These are phyloP conservation scores for Brassica carinata DNA, from an alignment of 345 rosid genomes.

Conservation along the genomic window DNA sequence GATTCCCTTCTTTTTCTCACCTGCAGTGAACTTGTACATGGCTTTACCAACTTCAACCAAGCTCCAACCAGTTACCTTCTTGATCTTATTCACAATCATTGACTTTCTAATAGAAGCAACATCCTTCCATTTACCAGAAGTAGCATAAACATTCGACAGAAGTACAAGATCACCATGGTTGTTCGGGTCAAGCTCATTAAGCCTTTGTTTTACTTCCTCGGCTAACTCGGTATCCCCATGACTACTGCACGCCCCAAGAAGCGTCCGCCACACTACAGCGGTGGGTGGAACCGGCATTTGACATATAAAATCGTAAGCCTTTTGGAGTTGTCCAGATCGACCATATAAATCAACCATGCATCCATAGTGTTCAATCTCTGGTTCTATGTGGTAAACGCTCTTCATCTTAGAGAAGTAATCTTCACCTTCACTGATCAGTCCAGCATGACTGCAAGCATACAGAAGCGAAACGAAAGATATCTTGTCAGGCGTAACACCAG, in stretches of 20 bases:
- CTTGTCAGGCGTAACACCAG: slow-evolving; percentile 49
- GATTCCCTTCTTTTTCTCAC: slow-evolving; percentile 23
- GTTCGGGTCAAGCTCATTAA: slow-evolving; percentile 51
- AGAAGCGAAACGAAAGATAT: slow-evolving; percentile 56
- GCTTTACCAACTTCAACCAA: slow-evolving; percentile 45
- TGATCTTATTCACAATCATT: slow-evolving; percentile 42
- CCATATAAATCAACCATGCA: slow-evolving; percentile 68
- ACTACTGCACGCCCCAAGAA: slow-evolving; percentile 59
- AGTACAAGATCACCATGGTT: slow-evolving; percentile 56
- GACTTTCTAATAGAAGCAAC: slow-evolving; percentile 48
- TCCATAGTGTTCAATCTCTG: slow-evolving; percentile 58
- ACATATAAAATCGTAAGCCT: slow-evolving; percentile 51
- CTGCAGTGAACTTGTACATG: slow-evolving; percentile 38
- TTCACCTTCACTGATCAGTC: slow-evolving; percentile 61
- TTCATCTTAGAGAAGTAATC: slow-evolving; percentile 47
- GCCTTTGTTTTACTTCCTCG: slow-evolving; percentile 51
- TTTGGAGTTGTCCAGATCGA: slow-evolving; percentile 50
- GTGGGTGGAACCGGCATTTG: slow-evolving; percentile 57
- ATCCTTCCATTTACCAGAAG: slow-evolving; percentile 61
- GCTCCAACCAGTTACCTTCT: slow-evolving; percentile 59
- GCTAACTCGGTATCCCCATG: slow-evolving; percentile 60
- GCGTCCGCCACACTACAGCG: slow-evolving; percentile 53
- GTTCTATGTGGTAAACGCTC: slow-evolving; percentile 42
- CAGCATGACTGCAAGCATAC: slow-evolving; percentile 73
- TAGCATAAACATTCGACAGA: slow-evolving; percentile 52